Conservation (phyloP, 257 asterid species). For the Solanum microdontum region DNA sequence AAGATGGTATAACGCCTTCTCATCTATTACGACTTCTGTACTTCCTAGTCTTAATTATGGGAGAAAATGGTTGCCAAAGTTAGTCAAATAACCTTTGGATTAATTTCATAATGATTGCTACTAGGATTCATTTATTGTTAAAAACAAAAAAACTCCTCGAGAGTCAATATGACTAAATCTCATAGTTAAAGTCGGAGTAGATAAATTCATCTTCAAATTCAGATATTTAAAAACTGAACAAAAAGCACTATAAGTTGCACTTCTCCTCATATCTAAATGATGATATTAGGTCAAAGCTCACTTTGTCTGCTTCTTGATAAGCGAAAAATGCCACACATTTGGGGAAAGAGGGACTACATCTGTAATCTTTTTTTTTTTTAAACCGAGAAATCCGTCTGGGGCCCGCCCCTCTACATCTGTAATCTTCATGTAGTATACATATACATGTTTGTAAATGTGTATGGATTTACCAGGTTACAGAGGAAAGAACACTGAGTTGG, state of each 20-base stretch:
- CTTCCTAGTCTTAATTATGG: background rate
- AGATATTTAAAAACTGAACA: background rate
- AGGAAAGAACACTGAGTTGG: slow-evolving; percentile 72
- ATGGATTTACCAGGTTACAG: slow-evolving; percentile 30
- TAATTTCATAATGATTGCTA: background rate
- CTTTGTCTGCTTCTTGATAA: background rate
- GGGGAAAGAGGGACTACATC: background rate
- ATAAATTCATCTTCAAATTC: background rate
- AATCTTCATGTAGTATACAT: background rate
- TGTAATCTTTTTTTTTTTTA: no score
- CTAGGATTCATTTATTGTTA: background rate
- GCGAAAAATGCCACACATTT: background rate
- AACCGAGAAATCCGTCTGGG: no score
- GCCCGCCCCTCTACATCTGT: background rate
- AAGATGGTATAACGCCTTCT: slow-evolving; percentile 35
- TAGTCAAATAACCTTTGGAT: background rate
- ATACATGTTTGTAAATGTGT: background rate
- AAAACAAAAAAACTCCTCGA: background rate
- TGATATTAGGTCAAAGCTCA: background rate
- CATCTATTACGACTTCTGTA: background rate
- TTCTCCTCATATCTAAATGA: background rate
- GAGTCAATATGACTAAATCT: background rate
- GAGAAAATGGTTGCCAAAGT: background rate
- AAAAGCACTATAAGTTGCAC: background rate
- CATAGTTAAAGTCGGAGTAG: background rate